A percentile compares a stretch with the other conserved stretches of the same genome.
phyloP scores from a whole-genome alignment of 768 basidiomycete genomes.

The Collybiopsis luxurians region DNA sequence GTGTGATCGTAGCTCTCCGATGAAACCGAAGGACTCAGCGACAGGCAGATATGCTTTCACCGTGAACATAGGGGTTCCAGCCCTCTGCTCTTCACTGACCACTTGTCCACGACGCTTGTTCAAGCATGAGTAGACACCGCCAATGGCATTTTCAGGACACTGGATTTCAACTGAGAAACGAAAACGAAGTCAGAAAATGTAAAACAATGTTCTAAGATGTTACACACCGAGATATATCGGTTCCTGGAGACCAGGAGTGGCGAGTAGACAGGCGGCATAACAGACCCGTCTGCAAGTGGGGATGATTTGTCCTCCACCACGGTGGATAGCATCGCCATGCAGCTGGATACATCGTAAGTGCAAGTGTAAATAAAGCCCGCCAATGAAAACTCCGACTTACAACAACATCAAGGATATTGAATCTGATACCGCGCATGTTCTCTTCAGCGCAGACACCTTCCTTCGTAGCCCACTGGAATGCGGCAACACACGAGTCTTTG shows the following conservation, averaged over 20 bases:
- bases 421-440: conserved; percentile 97
- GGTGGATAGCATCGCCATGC: conserved; percentile 98
- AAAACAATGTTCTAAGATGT: background rate
- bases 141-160: conserved; percentile 95
- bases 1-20: conserved; percentile 87
- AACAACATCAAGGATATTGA: conserved; percentile 95
- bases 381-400: no score
- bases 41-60: conserved; percentile 97
- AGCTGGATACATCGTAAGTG: conserved; percentile 50
- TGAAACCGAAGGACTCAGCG: conserved; percentile 95
- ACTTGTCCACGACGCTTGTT: conserved; percentile 99
- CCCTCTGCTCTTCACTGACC: conserved; percentile 94
- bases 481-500: conserved; percentile 99
- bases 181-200: background rate
- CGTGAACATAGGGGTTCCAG: conserved; percentile 99
- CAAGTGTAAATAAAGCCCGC: no score
- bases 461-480: conserved; percentile 99
- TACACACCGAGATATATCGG: conserved; percentile 86
- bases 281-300: conserved; percentile 95
- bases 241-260: conserved; percentile 90
- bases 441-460: conserved; percentile 97
- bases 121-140: conserved; percentile 91
- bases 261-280: conserved; percentile 94
- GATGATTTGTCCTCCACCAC: conserved; percentile 98
- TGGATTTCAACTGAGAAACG: conserved; percentile 92